phyloP scores from a whole-genome alignment of 73 alveolate species.

The Blepharisma stoltei region DNA sequence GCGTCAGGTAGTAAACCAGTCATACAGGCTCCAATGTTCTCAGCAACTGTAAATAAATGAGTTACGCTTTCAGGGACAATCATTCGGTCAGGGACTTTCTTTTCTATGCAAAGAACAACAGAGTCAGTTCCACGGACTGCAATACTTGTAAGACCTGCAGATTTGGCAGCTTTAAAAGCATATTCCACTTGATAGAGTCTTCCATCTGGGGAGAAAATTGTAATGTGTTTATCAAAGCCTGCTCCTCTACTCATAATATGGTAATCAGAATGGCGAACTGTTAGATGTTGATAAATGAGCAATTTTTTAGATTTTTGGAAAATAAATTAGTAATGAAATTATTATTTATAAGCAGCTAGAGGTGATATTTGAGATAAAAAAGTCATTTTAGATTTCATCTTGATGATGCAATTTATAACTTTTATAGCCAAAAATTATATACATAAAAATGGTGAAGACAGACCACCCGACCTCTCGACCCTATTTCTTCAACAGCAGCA shows the following conservation, averaged over 20 bases:
- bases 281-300: too few species aligned
- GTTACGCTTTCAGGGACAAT: conserved; percentile 91
- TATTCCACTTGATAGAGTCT: conserved; percentile 90
- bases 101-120: conserved; percentile 61
- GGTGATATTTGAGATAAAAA: too few species aligned
- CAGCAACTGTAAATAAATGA: conserved; percentile 75
- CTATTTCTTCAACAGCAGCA: too few species aligned
- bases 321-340: too few species aligned
- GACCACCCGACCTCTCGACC: too few species aligned
- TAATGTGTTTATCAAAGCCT: conserved; percentile 73
- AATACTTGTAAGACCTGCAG: conserved; percentile 85
- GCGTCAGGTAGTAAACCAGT: conserved; percentile 89
- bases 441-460: too few species aligned
- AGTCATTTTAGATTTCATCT: too few species aligned
- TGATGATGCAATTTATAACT: too few species aligned
- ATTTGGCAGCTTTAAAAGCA: conserved; percentile 92
- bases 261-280: too few species aligned
- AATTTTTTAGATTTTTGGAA: too few species aligned
- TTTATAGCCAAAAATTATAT: too few species aligned
- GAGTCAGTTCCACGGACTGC: conserved; percentile 93
- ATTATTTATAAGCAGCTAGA: too few species aligned
- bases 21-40: conserved; percentile 78
- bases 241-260: conserved; percentile 41
- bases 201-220: conserved; percentile 95
- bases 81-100: conserved; percentile 81